These are phyloP conservation scores for Penicillium nordicum DNA, from an alignment of 2,329 filamentous ascomycete genomes.

Conservation along the genomic window DNA sequence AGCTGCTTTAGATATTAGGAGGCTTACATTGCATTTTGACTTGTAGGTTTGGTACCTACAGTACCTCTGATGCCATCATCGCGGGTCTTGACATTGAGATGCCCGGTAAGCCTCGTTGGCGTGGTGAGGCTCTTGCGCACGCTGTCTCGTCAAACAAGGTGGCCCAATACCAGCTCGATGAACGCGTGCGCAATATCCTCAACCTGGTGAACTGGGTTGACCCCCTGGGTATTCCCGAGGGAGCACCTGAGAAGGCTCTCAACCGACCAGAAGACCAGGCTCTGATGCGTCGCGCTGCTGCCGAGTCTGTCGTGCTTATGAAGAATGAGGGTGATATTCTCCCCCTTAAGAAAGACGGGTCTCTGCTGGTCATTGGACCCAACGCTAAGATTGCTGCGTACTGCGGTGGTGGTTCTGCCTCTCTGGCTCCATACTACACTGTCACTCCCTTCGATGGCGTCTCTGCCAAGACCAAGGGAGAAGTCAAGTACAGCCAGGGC, in stretches of 20 bases:
- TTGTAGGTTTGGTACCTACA: slow-evolving; percentile 47
- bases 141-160: slow-evolving; percentile 57
- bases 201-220: slow-evolving; percentile 59
- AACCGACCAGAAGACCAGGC: slow-evolving; percentile 62
- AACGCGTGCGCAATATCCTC: slow-evolving; percentile 57
- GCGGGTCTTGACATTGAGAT: slow-evolving; percentile 49
- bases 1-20: background rate
- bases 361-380: slow-evolving; percentile 53
- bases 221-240: slow-evolving; percentile 53
- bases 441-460: slow-evolving; percentile 46
- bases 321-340: slow-evolving; percentile 67
- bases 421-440: slow-evolving; percentile 47
- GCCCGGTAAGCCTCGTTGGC: slow-evolving; percentile 46
- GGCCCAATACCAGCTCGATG: slow-evolving; percentile 53
- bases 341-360: slow-evolving; percentile 51
- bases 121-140: slow-evolving; percentile 39
- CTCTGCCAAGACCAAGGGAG: slow-evolving; percentile 32
- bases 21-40: background rate
- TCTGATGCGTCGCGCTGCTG: slow-evolving; percentile 62
- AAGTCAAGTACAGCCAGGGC: slow-evolving; percentile 55
- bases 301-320: slow-evolving; percentile 68
- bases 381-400: slow-evolving; percentile 49
- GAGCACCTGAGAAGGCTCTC: slow-evolving; percentile 52
- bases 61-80: slow-evolving; percentile 43
- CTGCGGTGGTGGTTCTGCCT: slow-evolving; percentile 64